These are phyloP conservation scores for Pluteus cervinus DNA, from an alignment of 768 basidiomycete species.

Conservation along the genomic window DNA sequence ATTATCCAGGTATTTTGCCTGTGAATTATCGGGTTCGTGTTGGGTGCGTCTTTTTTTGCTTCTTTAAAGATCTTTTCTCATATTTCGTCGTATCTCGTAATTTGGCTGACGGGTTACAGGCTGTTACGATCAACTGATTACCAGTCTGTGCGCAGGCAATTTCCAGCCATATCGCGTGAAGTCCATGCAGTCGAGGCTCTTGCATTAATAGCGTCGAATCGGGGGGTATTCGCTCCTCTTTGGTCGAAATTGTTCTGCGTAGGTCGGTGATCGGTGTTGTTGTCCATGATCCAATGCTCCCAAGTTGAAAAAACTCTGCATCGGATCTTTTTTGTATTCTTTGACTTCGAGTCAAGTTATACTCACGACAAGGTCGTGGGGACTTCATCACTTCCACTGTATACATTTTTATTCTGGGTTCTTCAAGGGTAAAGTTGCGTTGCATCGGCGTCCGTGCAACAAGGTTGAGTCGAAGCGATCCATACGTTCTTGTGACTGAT, in stretches of 20 bases:
- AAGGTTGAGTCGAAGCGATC: too few relatives aligned
- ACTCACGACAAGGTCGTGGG: too few relatives aligned
- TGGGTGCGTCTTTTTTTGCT: slow-evolving; percentile 51
- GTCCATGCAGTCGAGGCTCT: slow-evolving; percentile 72
- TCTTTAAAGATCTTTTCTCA: not conserved
- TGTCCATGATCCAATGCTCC: slow-evolving; percentile 58
- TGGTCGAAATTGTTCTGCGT: not conserved
- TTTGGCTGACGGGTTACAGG: slow-evolving; percentile 28
- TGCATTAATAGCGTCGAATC: slow-evolving; percentile 67
- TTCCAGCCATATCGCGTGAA: slow-evolving; percentile 73
- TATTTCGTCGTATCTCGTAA: too few relatives aligned
- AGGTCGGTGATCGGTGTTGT: slow-evolving; percentile 76
- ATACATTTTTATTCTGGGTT: too few relatives aligned
- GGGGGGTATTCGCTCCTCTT: slow-evolving; percentile 19
- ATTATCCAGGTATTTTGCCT: slow-evolving; percentile 61
- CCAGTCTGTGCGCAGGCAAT: slow-evolving; percentile 83
- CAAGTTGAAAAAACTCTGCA: too few relatives aligned
- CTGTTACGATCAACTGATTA: slow-evolving; percentile 77
- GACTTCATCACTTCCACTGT: too few relatives aligned
- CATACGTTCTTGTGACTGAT: too few relatives aligned
- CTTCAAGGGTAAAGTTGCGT: too few relatives aligned
- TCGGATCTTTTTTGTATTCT: too few relatives aligned
- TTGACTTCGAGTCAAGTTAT: too few relatives aligned
- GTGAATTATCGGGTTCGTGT: slow-evolving; percentile 74
- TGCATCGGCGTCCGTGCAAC: too few relatives aligned